Evolutionary conservation across 2,329 filamentous ascomycete species (phyloP).

Genomic region (Acrocalymma vagum): DNA sequence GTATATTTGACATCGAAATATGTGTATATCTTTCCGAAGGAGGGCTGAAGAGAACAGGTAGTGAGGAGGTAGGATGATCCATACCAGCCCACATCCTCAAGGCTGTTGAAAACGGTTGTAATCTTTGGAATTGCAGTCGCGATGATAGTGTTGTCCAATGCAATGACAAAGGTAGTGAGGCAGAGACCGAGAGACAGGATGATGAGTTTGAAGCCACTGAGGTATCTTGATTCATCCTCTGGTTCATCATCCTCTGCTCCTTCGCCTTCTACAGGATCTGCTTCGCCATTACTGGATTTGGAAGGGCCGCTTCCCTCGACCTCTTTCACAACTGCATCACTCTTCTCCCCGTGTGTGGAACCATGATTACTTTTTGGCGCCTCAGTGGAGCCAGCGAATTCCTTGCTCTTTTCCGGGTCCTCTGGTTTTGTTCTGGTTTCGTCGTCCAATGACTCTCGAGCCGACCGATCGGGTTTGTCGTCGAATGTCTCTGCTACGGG

Average conservation of each 20-base stretch:
- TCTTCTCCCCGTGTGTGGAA: not conserved
- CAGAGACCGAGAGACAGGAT: conserved; percentile 45
- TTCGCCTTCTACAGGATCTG: conserved; percentile 4
- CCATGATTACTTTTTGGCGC: not conserved
- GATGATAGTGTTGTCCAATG: conserved; percentile 52
- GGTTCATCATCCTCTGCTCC: conserved; percentile 16
- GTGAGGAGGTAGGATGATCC: conserved; percentile 56
- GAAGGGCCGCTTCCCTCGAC: conserved; percentile 2
- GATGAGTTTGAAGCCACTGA: conserved; percentile 41
- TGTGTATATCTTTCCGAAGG: conserved; percentile 66
- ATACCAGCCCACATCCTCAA: conserved; percentile 54
- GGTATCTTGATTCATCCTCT: conserved; percentile 48
- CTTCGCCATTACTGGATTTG: no score
- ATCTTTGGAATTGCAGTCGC: conserved; percentile 51
- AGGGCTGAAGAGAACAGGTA: conserved; percentile 53
- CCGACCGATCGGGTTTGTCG: no score
- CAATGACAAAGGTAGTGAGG: conserved; percentile 46
- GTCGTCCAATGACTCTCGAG: no score
- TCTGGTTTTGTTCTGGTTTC: no score
- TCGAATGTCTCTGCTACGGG: no score
- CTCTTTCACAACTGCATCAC: not conserved
- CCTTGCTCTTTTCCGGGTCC: conserved; percentile 3
- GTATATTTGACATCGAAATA: conserved; percentile 63
- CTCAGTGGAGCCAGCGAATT: no score
- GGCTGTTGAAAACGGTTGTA: conserved; percentile 50